Evolutionary conservation across 129 eudicot species (phyloP).

Genomic region (Flaveria robusta): DNA sequence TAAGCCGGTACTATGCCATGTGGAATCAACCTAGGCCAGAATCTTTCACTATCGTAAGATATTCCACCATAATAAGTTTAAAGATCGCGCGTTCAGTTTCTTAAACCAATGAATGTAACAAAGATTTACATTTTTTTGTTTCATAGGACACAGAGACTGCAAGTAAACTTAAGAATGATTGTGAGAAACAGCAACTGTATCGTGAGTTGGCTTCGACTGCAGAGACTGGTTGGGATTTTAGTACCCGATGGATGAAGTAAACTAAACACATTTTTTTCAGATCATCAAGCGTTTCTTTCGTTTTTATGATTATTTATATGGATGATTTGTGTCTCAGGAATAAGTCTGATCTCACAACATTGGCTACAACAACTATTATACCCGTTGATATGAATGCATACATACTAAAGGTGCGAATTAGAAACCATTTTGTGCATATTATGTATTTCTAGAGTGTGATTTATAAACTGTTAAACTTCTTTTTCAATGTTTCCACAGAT

Average conservation of each 20-base stretch:
- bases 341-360: slow-evolving; percentile 73
- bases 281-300: not conserved
- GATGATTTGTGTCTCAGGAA: slow-evolving; percentile 46
- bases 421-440: slow-evolving; percentile 2
- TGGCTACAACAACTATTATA: slow-evolving; percentile 65
- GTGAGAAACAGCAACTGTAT: slow-evolving; percentile 60
- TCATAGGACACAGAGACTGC: slow-evolving; percentile 78
- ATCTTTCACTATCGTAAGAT: slow-evolving; percentile 74
- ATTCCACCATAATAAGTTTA: not conserved
- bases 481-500: slow-evolving; percentile 50
- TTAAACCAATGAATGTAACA: not conserved
- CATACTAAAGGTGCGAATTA: slow-evolving; percentile 58
- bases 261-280: not conserved
- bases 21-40: slow-evolving; percentile 97
- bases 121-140: not conserved
- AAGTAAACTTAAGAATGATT: slow-evolving; percentile 36
- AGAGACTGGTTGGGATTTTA: slow-evolving; percentile 98
- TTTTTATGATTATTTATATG: not conserved
- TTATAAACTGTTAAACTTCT: not conserved
- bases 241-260: slow-evolving; percentile 98
- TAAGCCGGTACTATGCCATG: slow-evolving; percentile 92
- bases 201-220: slow-evolving; percentile 90
- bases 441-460: not conserved
- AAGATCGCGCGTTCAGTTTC: not conserved
- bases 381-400: slow-evolving; percentile 92